Evolutionary conservation across 768 basidiomycete species (phyloP), one percentile per base, ranked within the genome.

Genomic region (Mycena crocata): DNA sequence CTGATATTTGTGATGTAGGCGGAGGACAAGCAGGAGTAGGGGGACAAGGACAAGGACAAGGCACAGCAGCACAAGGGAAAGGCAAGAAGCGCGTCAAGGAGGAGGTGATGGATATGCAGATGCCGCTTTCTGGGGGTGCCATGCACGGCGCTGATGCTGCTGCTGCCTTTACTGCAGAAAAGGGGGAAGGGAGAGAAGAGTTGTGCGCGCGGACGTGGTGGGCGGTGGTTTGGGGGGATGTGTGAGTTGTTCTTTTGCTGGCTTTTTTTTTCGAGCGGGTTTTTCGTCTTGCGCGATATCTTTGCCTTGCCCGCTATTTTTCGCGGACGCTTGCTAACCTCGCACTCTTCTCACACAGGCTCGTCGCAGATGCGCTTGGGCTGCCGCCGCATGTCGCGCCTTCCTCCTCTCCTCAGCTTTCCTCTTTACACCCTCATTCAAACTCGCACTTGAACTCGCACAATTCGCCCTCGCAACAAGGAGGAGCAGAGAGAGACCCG

Each of bases 171-270:
- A n/a, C n/a, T n/a, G n/a, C n/a, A n/a, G 57, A 48, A 45, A 17
- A 49, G 46, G 26, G 37, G 45, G 42, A 9, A 45, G 50, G 30
- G 48, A 21, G 63, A 31, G 57, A 50, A 14, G 86, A 87, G 75
- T 30, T 82, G 52, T 78, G 88, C 59, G 76, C 87, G 62, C 77
- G 89, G 67, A 76, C 92, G 8, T 93, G 93, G 91, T 94, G 93
- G 93, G 90, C 92, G 57, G 82, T 93, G 14, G 85, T 88, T 73
- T 92, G 86, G 76, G 93, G 89, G 75, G 93, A 94, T 75, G 73
- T 90, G 93, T 93, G 75, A 71, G 91, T 85, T n/a, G 44, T 64
- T 49, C 12, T 14, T 59, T 21, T 28, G 30, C 52, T 57, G 44
- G 37, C 17, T 50, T 67, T 69, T 14, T 7, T 40, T 23, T 54